These are phyloP conservation scores for Diaporthe citri DNA, from an alignment of 2,329 filamentous ascomycete species.

Conservation along the genomic window DNA sequence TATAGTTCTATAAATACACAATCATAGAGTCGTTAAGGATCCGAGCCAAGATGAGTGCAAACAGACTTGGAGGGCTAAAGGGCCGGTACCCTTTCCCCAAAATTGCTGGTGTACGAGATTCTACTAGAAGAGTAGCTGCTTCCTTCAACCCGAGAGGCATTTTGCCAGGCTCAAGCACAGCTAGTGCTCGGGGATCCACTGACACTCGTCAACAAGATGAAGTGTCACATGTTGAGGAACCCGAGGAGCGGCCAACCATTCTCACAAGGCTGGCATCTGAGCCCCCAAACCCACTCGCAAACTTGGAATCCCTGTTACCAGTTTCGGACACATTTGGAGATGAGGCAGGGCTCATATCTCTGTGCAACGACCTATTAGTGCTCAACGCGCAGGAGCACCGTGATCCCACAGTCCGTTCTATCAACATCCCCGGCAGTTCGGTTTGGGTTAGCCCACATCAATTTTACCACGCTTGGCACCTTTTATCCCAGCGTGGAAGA, in stretches of 20 bases:
- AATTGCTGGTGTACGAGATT: neutral
- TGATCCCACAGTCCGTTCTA: neutral
- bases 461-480: slow-evolving; percentile 21
- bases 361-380: neutral
- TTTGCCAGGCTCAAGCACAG: neutral
- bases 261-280: neutral
- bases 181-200: neutral
- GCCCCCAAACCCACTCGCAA: neutral
- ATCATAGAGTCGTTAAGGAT: neutral
- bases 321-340: neutral
- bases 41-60: neutral
- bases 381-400: neutral
- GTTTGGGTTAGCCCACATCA: slow-evolving; percentile 7
- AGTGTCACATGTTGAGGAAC: neutral
- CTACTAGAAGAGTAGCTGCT: slow-evolving; percentile 3
- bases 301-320: neutral
- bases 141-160: neutral
- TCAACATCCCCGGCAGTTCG: slow-evolving; percentile 9
- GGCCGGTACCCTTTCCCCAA: neutral
- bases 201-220: neutral
- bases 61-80: neutral
- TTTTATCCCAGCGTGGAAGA: neutral
- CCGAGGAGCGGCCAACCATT: neutral
- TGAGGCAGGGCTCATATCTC: neutral
- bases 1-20: neutral